Percentiles rank a stretch among this genome's conserved stretches.
Evolutionary conservation across 805 yeast species (phyloP).

Genomic region (Torulaspora quercuum): DNA sequence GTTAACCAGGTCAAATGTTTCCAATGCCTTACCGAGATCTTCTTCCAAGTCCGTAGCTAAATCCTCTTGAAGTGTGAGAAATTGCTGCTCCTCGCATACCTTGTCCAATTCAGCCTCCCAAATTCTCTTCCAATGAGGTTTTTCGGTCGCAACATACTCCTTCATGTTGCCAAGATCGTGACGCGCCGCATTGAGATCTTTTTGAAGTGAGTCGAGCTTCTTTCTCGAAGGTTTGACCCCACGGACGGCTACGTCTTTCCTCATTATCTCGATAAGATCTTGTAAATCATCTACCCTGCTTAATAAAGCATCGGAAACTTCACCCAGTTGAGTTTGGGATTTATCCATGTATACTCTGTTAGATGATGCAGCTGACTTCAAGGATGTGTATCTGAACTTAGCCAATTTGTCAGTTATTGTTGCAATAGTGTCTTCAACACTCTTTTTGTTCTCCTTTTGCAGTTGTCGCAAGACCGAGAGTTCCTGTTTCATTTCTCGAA

Average conservation of each 20-base stretch:
- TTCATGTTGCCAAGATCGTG: conserved; percentile 50
- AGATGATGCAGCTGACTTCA: conserved; percentile 36
- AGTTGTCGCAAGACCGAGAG: conserved; percentile 56
- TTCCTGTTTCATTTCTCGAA: conserved; percentile 53
- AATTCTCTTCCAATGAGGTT: conserved; percentile 79
- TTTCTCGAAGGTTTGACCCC: conserved; percentile 78
- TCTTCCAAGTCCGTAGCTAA: conserved; percentile 73
- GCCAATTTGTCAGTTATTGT: conserved; percentile 46
- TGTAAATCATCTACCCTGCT: conserved; percentile 87
- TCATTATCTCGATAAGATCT: conserved; percentile 81
- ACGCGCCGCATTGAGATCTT: conserved; percentile 62
- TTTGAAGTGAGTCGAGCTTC: conserved; percentile 62
- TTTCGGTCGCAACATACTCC: conserved; percentile 63
- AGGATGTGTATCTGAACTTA: conserved; percentile 49
- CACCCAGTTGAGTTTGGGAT: conserved; percentile 69
- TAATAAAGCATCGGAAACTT: conserved; percentile 68
- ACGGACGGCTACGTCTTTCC: conserved; percentile 88
- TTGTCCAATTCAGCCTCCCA: conserved; percentile 91
- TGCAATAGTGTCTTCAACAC: conserved; percentile 43
- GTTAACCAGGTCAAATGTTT: conserved; percentile 77
- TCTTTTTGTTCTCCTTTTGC: conserved; percentile 44
- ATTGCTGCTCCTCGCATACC: conserved; percentile 92
- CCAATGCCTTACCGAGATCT: conserved; percentile 74
- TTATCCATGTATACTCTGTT: conserved; percentile 64
- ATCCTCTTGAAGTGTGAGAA: conserved; percentile 85